phyloP scores from a whole-genome alignment of 148 eudicot species.

The Nyssa sinensis region DNA sequence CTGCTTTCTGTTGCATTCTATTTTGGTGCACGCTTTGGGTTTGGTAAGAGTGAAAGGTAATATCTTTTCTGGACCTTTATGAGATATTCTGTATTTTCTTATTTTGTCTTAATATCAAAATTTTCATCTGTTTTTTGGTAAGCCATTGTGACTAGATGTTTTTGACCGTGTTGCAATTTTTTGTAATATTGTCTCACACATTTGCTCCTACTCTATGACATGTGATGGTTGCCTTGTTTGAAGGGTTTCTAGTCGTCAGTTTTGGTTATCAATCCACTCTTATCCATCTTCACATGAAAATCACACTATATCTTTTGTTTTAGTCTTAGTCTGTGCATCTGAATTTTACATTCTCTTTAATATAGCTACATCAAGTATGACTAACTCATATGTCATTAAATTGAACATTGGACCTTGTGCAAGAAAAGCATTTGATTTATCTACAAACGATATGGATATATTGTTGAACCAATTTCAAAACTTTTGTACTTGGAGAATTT shows the following conservation, averaged over 20 bases:
- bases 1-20: constrained; percentile 45
- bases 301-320: background rate
- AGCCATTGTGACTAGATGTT: background rate
- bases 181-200: background rate
- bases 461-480: background rate
- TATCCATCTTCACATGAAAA: background rate
- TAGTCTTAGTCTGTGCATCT: background rate
- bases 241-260: background rate
- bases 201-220: background rate
- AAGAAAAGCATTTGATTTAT: background rate
- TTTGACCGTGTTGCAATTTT: background rate
- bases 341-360: background rate
- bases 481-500: constrained; percentile 2
- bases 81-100: background rate
- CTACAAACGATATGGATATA: background rate
- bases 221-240: background rate
- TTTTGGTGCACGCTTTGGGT: constrained; percentile 49
- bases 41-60: constrained; percentile 40
- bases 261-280: background rate
- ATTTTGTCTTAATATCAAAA: background rate
- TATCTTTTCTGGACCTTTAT: background rate
- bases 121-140: background rate
- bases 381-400: background rate
- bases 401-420: background rate
- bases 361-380: background rate